phyloP scores from a whole-genome alignment of 2,329 filamentous ascomycete genomes.

The Pseudogymnoascus sp. region DNA sequence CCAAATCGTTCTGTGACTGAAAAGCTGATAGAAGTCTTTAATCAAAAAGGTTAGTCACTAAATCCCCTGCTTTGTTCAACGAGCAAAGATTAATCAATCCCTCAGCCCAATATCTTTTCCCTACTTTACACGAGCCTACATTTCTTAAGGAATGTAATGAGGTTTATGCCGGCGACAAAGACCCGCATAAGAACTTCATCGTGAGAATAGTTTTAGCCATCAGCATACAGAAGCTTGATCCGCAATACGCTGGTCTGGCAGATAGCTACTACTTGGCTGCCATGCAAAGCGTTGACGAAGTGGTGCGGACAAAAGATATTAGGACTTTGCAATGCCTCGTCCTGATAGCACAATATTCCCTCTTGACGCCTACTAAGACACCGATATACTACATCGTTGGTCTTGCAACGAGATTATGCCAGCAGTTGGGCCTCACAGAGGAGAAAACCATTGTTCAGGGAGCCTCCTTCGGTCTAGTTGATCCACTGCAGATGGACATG shows the following conservation, averaged over 20 bases:
- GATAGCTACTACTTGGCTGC: constrained; percentile 93
- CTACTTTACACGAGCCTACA: constrained; percentile 75
- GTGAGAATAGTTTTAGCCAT: constrained; percentile 90
- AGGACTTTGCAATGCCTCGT: constrained; percentile 84
- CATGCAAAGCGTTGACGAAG: constrained; percentile 73
- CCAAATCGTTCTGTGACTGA: constrained; percentile 69
- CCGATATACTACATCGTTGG: constrained; percentile 92
- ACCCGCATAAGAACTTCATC: constrained; percentile 81
- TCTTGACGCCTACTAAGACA: constrained; percentile 84
- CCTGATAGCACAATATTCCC: constrained; percentile 82
- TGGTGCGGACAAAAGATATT: constrained; percentile 81
- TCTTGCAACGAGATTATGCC: constrained; percentile 77
- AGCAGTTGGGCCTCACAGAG: constrained; percentile 79
- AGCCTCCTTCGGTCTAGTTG: constrained; percentile 46
- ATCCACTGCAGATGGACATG: constrained; percentile 79
- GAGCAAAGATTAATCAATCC: constrained; percentile 11
- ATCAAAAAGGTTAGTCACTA: constrained; percentile 61
- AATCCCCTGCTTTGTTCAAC: constrained; percentile 12
- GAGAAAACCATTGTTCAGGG: constrained; percentile 75
- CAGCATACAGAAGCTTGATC: constrained; percentile 84
- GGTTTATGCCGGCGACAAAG: constrained; percentile 67
- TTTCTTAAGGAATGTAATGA: constrained; percentile 71
- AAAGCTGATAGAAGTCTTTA: constrained; percentile 75
- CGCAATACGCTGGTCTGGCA: constrained; percentile 83
- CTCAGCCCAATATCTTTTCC: constrained; percentile 79